Evolutionary conservation across 2,329 filamentous ascomycete species (phyloP), one percentile per base, ranked within the genome.

Genomic region (Talaromyces islandicus): DNA sequence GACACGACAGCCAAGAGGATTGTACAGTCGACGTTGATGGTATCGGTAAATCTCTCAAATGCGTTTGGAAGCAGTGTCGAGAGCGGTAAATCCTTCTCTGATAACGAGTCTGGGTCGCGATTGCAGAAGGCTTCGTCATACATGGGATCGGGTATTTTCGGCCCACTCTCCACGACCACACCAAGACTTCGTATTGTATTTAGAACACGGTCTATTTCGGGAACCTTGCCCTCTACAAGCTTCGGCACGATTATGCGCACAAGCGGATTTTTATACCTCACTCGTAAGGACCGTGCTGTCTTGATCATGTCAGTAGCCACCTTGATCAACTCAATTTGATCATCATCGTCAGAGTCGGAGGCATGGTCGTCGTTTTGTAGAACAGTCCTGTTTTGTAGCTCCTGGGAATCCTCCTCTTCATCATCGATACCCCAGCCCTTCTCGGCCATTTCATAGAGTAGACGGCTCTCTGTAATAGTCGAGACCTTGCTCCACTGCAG

Each of bases 1-100:
- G 88, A 91, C 1, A 88, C 83, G 2, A 92, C 77, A 4, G 88
- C 88, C 5, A 92, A 81, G 6, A 92, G 80, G 53, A 91, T 83
- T 1, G 88, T 91, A 64, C 78, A 79, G 63, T 82, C 79, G 54
- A 80, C 72, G 64, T 80, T 80, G 50, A 81, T 63, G 11, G 71
- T 74, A 10, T 72, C 50, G n/a, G 77, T 80, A 64, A 79, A 72
- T 24, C 71, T 69, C 54, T 75, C 72, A 67, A 73, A 74, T 14
- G 72, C 70, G 52, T 75, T 69, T 21, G 77, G 76, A 24, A 78
- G 67, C n/a, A 78, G 70, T 50, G 65, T 66, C 14, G 60, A 59
- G 56, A 78, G 68, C 9, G 68, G 63, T 17, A 65, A 30, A 48
- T 64, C 56, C 12, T 62, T 60, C 48, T 63, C 43, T 24, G 60